These are phyloP conservation scores for Acer negundo DNA, from an alignment of 345 rosid genomes.

Conservation along the genomic window DNA sequence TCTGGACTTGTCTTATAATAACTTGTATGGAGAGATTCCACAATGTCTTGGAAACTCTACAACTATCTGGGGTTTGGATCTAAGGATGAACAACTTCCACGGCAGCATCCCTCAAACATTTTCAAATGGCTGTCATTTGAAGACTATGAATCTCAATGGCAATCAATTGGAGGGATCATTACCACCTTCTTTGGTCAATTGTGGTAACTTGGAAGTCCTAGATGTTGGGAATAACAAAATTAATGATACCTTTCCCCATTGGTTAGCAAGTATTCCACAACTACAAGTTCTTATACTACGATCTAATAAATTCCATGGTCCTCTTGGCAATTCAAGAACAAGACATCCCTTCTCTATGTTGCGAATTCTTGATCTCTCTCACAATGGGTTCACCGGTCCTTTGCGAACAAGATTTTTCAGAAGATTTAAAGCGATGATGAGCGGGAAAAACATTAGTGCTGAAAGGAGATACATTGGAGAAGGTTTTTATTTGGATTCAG, in stretches of 20 bases:
- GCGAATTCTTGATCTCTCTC: background rate
- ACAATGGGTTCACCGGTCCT: background rate
- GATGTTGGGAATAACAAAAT: slow-evolving; percentile 2
- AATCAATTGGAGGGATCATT: slow-evolving; percentile 12
- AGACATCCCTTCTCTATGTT: slow-evolving; percentile 15
- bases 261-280: background rate
- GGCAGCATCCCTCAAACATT: slow-evolving; percentile 21
- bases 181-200: background rate
- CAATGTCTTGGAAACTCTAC: slow-evolving; percentile 17
- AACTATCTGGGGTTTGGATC: background rate
- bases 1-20: background rate
- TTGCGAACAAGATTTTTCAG: background rate
- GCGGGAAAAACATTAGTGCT: background rate
- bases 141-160: background rate
- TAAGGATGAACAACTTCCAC: slow-evolving; percentile 16
- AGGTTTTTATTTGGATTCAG: background rate
- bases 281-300: background rate
- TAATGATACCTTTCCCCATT: background rate
- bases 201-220: background rate
- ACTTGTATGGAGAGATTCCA: slow-evolving; percentile 17
- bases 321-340: background rate
- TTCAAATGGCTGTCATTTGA: too few species aligned
- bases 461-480: background rate
- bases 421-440: background rate
- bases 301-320: slow-evolving; percentile 2